Evolutionary conservation across 2,329 filamentous ascomycete genomes (phyloP).

Genomic region (Fusarium equiseti): DNA sequence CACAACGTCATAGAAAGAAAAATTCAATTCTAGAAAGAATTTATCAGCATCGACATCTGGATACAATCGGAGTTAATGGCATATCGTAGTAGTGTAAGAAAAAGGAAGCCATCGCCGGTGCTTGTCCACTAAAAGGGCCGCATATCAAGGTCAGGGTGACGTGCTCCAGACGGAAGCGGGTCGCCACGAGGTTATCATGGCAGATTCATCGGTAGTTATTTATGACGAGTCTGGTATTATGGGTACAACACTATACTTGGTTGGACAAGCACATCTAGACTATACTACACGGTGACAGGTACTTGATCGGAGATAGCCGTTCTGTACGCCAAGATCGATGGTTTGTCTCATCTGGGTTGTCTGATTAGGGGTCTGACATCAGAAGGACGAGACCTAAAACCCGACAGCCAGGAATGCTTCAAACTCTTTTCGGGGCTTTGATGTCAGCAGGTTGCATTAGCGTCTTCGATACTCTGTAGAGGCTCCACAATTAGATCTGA

Average conservation of each 20-base stretch:
- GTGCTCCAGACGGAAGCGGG: conserved; percentile 22
- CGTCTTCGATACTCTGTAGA: not conserved
- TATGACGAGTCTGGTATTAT: not conserved
- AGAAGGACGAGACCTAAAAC: not conserved
- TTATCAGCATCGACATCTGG: conserved; percentile 34
- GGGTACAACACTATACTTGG: not conserved
- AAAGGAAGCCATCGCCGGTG: conserved; percentile 37
- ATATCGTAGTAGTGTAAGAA: not conserved
- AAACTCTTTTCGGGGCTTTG: conserved; percentile 18
- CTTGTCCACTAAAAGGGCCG: conserved; percentile 20
- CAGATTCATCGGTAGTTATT: conserved; percentile 15
- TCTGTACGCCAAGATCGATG: not conserved
- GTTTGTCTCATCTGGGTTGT: not conserved
- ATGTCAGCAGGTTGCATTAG: conserved; percentile 46
- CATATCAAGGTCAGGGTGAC: conserved; percentile 3
- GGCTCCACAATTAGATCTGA: conserved; percentile 4
- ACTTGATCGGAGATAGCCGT: not conserved
- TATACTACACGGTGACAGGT: not conserved
- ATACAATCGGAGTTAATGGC: conserved; percentile 25
- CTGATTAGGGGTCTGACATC: conserved; percentile 37
- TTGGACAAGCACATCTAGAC: too few relatives aligned
- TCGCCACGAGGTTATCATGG: conserved; percentile 19
- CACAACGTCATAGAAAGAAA: conserved; percentile 35
- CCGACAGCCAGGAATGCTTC: not conserved
- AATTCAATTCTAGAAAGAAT: conserved; percentile 1